A percentile compares a stretch with the other conserved stretches of the same genome.
These are phyloP conservation scores for Fusarium torulosum DNA, from an alignment of 2,329 filamentous ascomycete species.

Conservation along the genomic window DNA sequence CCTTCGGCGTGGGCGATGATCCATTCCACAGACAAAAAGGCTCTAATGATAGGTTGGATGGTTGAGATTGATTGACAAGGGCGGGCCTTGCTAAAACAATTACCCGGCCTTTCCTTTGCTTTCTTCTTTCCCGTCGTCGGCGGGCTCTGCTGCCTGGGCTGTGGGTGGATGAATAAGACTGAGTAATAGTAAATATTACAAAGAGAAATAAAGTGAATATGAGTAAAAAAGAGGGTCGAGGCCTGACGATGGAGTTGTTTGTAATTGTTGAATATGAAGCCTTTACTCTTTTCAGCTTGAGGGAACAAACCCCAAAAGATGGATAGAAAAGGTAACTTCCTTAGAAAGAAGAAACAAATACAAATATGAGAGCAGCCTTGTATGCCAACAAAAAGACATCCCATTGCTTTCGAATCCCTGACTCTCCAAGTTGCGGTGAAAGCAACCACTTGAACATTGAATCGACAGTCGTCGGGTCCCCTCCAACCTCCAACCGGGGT, in stretches of 20 bases:
- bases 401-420: constrained; percentile 36
- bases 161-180: constrained; percentile 11
- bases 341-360: constrained; percentile 21
- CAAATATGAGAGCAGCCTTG: constrained; percentile 14
- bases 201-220: background rate
- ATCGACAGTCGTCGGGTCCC: constrained; percentile 30
- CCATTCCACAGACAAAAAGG: constrained; percentile 37
- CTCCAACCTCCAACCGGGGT: constrained; percentile 39
- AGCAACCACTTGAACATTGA: constrained; percentile 35
- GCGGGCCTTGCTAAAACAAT: constrained; percentile 29
- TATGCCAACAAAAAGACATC: constrained; percentile 27
- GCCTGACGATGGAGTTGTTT: constrained; percentile 20
- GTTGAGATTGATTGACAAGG: constrained; percentile 5
- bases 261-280: constrained; percentile 19
- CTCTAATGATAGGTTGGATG: constrained; percentile 19
- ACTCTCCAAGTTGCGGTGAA: constrained; percentile 49
- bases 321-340: too few species aligned
- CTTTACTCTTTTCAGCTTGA: background rate
- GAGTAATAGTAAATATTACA: constrained; percentile 6
- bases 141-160: constrained; percentile 24
- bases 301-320: too few species aligned
- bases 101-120: constrained; percentile 17
- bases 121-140: background rate
- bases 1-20: constrained; percentile 37
- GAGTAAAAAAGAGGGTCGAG: constrained; percentile 29